phyloP scores from a whole-genome alignment of 192 early-diverging fungal genomes.

The Backusella mclennaniae region DNA sequence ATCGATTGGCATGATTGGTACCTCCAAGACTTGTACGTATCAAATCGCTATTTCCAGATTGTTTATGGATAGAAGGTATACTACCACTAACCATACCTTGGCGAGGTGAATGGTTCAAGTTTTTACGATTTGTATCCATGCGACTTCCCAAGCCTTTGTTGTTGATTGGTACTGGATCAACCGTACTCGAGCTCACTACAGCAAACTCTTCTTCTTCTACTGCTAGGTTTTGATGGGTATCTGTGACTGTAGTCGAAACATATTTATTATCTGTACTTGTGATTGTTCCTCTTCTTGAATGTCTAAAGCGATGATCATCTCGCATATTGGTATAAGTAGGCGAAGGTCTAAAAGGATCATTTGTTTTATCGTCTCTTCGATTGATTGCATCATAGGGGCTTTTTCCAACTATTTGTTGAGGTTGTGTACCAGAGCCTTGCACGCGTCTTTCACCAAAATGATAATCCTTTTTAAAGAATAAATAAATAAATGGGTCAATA shows the following conservation, averaged over 20 bases:
- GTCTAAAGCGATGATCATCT: constrained; percentile 14
- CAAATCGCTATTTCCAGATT: constrained; percentile 36
- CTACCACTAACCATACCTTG: constrained; percentile 19
- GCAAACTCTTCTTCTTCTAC: constrained; percentile 48
- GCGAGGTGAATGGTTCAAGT: constrained; percentile 17
- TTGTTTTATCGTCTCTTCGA: constrained; percentile 21
- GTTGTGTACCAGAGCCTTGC: constrained; percentile 16
- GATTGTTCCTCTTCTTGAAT: constrained; percentile 10
- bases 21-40: constrained; percentile 25
- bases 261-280: constrained; percentile 13
- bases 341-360: constrained; percentile 24
- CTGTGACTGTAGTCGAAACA: background rate
- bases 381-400: constrained; percentile 21
- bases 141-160: constrained; percentile 18
- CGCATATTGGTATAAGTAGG: constrained; percentile 15
- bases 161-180: constrained; percentile 49
- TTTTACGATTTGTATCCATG: constrained; percentile 9
- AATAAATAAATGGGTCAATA: background rate
- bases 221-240: background rate
- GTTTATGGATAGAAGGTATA: constrained; percentile 29
- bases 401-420: constrained; percentile 26
- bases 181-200: constrained; percentile 47
- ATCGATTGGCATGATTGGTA: constrained; percentile 11
- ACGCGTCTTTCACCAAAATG: constrained; percentile 5
- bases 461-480: constrained; percentile 21